Percentiles rank a stretch among this genome's conserved stretches.
Evolutionary conservation across 192 early-diverging fungal species (phyloP).

Genomic region (Dimargaris verticillata): DNA sequence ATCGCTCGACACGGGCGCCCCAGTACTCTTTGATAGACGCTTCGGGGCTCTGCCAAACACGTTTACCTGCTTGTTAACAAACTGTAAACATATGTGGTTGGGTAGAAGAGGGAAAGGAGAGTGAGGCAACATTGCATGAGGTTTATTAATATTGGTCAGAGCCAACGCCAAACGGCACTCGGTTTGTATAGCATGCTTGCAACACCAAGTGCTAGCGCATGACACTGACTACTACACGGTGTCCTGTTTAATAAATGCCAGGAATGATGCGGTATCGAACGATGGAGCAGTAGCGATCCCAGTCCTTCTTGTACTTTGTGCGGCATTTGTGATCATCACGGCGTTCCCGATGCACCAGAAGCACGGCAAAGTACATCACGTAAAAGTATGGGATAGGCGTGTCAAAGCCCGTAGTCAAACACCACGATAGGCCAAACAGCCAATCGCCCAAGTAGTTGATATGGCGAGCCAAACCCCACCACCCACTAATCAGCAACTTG

Average conservation of each 20-base stretch:
- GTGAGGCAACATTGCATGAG: too few species aligned
- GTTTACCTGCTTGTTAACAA: too few species aligned
- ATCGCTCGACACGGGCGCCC: too few species aligned
- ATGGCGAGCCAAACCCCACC: constrained; percentile 91
- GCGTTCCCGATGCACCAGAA: constrained; percentile 74
- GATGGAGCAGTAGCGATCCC: constrained; percentile 64
- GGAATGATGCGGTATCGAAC: constrained; percentile 83
- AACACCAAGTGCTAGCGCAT: too few species aligned
- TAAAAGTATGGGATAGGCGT: constrained; percentile 86
- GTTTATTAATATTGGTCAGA: too few species aligned
- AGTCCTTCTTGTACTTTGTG: constrained; percentile 85
- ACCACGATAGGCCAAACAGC: constrained; percentile 82
- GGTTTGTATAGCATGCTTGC: too few species aligned
- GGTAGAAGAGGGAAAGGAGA: too few species aligned
- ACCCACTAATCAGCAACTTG: constrained; percentile 65
- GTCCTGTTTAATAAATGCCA: constrained; percentile 30
- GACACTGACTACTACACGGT: too few species aligned
- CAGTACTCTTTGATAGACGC: too few species aligned
- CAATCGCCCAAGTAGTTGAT: constrained; percentile 95
- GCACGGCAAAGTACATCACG: constrained; percentile 74
- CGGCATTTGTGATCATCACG: constrained; percentile 84
- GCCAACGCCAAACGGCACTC: too few species aligned
- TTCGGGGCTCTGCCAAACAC: too few species aligned
- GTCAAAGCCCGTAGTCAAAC: constrained; percentile 66
- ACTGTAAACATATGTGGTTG: too few species aligned